Evolutionary conservation across 2,329 filamentous ascomycete species (phyloP).

Genomic region (Thielaviopsis cerberus): DNA sequence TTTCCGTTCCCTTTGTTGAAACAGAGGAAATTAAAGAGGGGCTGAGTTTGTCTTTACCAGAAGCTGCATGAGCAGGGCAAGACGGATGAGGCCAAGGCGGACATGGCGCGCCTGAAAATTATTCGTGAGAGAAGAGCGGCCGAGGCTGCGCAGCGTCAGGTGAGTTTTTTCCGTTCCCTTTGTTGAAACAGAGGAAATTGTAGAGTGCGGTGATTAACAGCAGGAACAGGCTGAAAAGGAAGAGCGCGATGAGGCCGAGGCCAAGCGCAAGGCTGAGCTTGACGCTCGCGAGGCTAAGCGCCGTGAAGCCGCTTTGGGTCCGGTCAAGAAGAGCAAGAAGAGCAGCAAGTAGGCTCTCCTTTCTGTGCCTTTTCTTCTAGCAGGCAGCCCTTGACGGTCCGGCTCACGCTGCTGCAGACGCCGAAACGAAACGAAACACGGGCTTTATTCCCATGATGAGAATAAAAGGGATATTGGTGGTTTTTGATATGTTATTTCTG

Average conservation of each 20-base stretch:
- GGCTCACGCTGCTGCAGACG: no score
- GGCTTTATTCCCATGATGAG: background rate
- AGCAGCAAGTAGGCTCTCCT: background rate
- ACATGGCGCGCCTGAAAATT: slow-evolving; percentile 63
- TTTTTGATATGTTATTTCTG: background rate
- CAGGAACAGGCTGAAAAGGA: slow-evolving; percentile 36
- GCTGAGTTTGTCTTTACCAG: slow-evolving; percentile 68
- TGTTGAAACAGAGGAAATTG: background rate
- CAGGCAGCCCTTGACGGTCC: no score
- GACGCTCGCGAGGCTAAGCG: slow-evolving; percentile 38
- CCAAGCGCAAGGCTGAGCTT: slow-evolving; percentile 29
- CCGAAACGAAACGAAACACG: no score
- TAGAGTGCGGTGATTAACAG: no score
- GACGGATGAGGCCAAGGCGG: slow-evolving; percentile 84
- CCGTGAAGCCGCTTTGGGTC: slow-evolving; percentile 32
- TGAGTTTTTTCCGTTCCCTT: slow-evolving; percentile 23
- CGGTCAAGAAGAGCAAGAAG: slow-evolving; percentile 28
- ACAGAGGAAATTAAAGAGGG: no score
- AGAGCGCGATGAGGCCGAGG: slow-evolving; percentile 34
- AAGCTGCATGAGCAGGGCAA: slow-evolving; percentile 88
- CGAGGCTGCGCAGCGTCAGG: slow-evolving; percentile 67
- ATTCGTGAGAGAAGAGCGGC: slow-evolving; percentile 75
- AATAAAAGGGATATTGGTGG: background rate
- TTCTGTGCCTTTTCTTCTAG: background rate
- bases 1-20: no score